These are phyloP conservation scores for Beauveria sp. DNA, from an alignment of 2,329 filamentous ascomycete species.

Conservation along the genomic window DNA sequence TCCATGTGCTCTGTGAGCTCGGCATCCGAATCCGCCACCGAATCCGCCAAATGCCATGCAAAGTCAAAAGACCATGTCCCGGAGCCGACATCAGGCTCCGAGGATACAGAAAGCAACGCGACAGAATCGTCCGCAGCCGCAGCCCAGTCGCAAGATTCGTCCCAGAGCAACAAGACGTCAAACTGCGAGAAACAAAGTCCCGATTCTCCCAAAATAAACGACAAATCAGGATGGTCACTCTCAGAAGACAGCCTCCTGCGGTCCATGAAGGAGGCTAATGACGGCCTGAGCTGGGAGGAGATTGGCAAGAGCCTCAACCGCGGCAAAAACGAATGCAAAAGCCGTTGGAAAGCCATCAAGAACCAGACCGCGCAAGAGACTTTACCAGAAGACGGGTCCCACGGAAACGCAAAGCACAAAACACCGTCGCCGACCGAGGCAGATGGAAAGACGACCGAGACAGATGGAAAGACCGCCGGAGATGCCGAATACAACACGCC, in stretches of 20 bases:
- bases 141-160: neutral
- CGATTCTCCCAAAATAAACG: neutral
- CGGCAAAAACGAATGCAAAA: slow-evolving; percentile 2
- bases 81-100: neutral
- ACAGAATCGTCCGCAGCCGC: neutral
- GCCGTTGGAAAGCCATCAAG: neutral
- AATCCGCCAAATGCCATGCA: neutral
- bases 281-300: slow-evolving; percentile 13
- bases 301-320: slow-evolving; percentile 2
- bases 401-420: neutral
- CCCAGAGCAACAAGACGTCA: neutral
- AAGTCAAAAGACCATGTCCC: neutral
- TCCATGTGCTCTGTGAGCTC: neutral
- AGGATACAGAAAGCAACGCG: neutral
- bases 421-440: neutral
- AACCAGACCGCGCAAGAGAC: neutral
- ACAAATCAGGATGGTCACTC: slow-evolving; percentile 18
- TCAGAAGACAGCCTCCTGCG: slow-evolving; percentile 28
- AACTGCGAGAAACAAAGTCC: neutral
- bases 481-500: neutral
- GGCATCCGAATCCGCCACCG: neutral
- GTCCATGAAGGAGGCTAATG: slow-evolving; percentile 25
- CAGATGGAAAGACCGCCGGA: neutral
- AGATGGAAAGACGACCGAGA: neutral
- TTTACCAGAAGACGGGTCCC: neutral